These are phyloP conservation scores for Phlebiopsis flavidoalba DNA, from an alignment of 768 basidiomycete species.

Conservation along the genomic window DNA sequence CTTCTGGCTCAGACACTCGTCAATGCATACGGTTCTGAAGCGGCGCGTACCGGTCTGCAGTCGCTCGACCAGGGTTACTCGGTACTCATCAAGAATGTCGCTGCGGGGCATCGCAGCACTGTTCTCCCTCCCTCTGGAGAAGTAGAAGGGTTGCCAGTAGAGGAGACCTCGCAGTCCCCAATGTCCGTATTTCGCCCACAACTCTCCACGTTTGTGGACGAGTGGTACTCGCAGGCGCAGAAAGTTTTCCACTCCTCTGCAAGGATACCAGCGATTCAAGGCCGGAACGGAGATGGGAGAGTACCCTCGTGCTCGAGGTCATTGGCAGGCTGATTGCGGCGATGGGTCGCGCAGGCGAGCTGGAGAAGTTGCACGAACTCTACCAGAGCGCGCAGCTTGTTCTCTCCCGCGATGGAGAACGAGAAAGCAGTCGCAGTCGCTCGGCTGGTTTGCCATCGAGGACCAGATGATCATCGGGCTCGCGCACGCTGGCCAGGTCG, in stretches of 20 bases:
- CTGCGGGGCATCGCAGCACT: not conserved
- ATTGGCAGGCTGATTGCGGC: slow-evolving; percentile 62
- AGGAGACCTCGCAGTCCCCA: not conserved
- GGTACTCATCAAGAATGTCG: not conserved
- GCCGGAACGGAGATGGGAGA: slow-evolving; percentile 36
- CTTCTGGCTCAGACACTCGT: not conserved
- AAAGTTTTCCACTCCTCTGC: not conserved
- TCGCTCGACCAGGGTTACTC: not conserved
- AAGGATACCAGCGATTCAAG: slow-evolving; percentile 48
- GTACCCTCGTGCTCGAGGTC: slow-evolving; percentile 45
- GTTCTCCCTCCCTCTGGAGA: not conserved
- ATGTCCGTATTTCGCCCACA: slow-evolving; percentile 19
- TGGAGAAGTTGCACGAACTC: slow-evolving; percentile 56
- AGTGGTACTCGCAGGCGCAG: slow-evolving; percentile 4
- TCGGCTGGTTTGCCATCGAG: slow-evolving; percentile 75
- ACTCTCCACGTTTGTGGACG: slow-evolving; percentile 28
- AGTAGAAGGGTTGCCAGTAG: not conserved
- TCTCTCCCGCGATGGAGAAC: slow-evolving; percentile 39
- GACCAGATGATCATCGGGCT: slow-evolving; percentile 86
- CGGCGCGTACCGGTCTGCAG: not conserved
- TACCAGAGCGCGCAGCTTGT: slow-evolving; percentile 68
- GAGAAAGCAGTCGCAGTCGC: slow-evolving; percentile 43
- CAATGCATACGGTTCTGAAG: not conserved
- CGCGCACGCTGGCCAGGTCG: slow-evolving; percentile 76
- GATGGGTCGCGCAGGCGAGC: slow-evolving; percentile 58